Evolutionary conservation across 306 rosid genomes (phyloP), one percentile per base, ranked within the genome.

Genomic region (Rosa multiflora): DNA sequence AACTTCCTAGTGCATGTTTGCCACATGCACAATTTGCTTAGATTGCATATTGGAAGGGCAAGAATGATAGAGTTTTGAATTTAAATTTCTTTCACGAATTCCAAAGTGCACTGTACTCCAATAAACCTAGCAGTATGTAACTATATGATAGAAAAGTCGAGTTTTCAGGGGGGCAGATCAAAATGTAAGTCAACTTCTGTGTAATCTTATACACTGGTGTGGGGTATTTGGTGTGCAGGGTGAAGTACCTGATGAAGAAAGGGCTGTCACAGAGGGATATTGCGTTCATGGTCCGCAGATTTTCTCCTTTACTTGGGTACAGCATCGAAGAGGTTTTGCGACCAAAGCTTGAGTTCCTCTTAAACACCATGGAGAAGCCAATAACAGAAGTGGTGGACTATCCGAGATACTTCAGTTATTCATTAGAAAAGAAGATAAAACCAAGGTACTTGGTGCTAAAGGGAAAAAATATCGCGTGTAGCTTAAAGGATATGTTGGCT

Each of bases 321-420:
- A 86, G 90, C 88, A 86, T 89, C 13, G 93, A 90, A 37, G 84
- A 91, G 74, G 99, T 94, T 74, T 56, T 92, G 88, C 85, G 82
- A 72, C 99, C 97, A 11, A 94, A 94, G 88, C 66, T 85, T 63
- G 97, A 91, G 67, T 94, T 94, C 82, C 87, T 94, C 3, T 76
- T 91, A 74, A 89, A 88, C 72, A 84, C 88, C 63, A 94, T 92
- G 97, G 92, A 88, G 84, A 94, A 86, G 85, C 87, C 97, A 14
- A 67, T 88, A n/a, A 83, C 66, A 73, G 97, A 91, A 11, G 89
- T 91, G 88, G 97, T 92, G 61, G 89, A 76, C 5, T 94, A 91
- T 88, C 97, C 99, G 14, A 87, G 97, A 85, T 91, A 87, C 81
- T 92, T 94, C 77, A 94, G 99, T 89, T 89, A 92, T 87, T 94